phyloP scores from a whole-genome alignment of 2,329 filamentous ascomycete species.

The Penicillium crustosum region DNA sequence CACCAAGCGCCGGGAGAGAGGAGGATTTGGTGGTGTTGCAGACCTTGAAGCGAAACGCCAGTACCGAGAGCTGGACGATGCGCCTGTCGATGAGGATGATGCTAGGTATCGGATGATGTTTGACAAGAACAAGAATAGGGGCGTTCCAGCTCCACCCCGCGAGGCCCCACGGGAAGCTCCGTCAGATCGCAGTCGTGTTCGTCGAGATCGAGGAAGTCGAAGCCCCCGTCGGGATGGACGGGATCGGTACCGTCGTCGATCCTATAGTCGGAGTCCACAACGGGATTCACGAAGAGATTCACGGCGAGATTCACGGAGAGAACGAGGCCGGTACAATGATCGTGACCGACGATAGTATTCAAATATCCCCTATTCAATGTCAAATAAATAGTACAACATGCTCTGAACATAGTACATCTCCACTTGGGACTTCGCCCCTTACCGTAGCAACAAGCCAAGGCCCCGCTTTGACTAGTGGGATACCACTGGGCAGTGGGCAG shows the following conservation, averaged over 20 bases:
- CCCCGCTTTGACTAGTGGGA: constrained; percentile 11
- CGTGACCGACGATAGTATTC: constrained; percentile 19
- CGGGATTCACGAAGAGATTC: constrained; percentile 25
- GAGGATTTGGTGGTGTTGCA: constrained; percentile 88
- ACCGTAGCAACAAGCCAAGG: not conserved
- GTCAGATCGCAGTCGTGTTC: constrained; percentile 46
- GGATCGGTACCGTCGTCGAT: constrained; percentile 42
- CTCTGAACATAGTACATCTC: not conserved
- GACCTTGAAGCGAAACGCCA: constrained; percentile 87
- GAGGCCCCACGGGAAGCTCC: constrained; percentile 18
- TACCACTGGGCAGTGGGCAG: constrained; percentile 16
- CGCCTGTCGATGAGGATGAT: constrained; percentile 46
- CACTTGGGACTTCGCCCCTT: constrained; percentile 1
- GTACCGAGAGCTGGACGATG: constrained; percentile 69
- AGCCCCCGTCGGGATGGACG: constrained; percentile 29
- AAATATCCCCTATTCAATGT: constrained; percentile 7
- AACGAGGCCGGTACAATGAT: constrained; percentile 39
- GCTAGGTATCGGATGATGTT: constrained; percentile 77
- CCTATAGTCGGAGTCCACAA: constrained; percentile 31
- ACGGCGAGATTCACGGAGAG: constrained; percentile 23
- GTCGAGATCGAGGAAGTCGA: constrained; percentile 33
- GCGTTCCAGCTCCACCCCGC: constrained; percentile 14
- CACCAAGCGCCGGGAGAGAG: constrained; percentile 67
- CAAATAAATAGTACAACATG: not conserved
- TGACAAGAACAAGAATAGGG: constrained; percentile 51